Evolutionary conservation across 805 yeast genomes (phyloP), one percentile per base, ranked within the genome.

Genomic region (Kuraishia ogatae): DNA sequence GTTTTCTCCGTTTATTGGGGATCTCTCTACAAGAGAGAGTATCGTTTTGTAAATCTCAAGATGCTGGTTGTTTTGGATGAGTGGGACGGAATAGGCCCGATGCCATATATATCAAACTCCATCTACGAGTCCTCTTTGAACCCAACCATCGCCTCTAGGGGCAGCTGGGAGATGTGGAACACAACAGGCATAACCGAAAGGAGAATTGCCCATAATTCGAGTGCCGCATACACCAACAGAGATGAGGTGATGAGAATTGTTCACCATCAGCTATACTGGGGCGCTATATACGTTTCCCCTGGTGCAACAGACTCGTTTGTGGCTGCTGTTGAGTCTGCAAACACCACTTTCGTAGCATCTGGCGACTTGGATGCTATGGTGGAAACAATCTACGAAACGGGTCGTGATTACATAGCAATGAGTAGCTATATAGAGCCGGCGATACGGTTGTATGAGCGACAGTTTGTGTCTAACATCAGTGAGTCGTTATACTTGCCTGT

Each of bases 211-310:
- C 28, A 23, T n/a, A 49, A 20, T 17, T 23, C 23, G 15, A 47
- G 50, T 23, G 28, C 6, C 2, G 26, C 11, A 15, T 20, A 26
- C 43, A 21, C 48, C 50, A 47, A 43, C n/a, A 21, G 29, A 10
- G 35, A 39, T 17, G 56, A 48, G 22, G 49, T 54, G 20, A 43
- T 64, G 48, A 61, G 73, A 24, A 69, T 70, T 56, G 76, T 85
- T 1, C 81, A 80, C 61, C 80, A 77, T 55, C 81, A 83, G 63
- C 58, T 77, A 8, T 79, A 71, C 59, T 86, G 91, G 90, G 73
- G 79, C n/a, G 78, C 82, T 0, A 67, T 84, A 28, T 75, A 77
- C 57, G 78, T 85, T 21, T 62, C 62, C 28, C 73, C 79, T 7
- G 81, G 83, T 62, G 79, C 84, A 1, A 77, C 87, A 1, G 61